Evolutionary conservation across 768 basidiomycete genomes (phyloP), one percentile per base, ranked within the genome.

Genomic region (Phaffia tasmanica): DNA sequence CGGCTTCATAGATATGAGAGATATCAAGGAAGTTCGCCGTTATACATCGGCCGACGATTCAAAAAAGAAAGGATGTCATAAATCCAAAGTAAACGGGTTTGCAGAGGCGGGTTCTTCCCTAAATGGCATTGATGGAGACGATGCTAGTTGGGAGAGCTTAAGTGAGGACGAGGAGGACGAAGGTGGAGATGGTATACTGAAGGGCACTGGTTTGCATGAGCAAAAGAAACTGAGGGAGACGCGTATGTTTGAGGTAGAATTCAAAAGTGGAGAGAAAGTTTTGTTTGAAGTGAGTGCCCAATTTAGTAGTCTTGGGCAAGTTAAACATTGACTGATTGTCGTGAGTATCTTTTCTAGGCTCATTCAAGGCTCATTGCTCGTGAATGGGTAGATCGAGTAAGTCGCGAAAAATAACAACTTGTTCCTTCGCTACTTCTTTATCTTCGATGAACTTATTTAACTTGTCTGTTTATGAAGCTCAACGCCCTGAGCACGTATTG

Each of bases 351-450:
- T 29, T 55, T 27, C 57, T 59, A 67, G 63, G 92, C 88, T 80
- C 84, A 48, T 79, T 86, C 78, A 84, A 78, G 82, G 63, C 78
- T 74, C 42, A 80, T 85, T 55, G 87, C 88, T 0, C 73, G 85
- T 59, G 91, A 97, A 73, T 97, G 93, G 94, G 84, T 95, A 58
- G 81, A 83, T 59, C 81, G 85, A 50, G 81, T 97, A 4, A 82
- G 83, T 21, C 35, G 11, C 11, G 11, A 42, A 11, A 42, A 11
- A 42, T 23, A 23, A 27, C 19, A 29, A 11, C 56, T n/a, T 27
- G 6, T 57, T 27, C 23, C 46, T 19, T 59, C 8, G 1, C 25
- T 14, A 29, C 82, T 82, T 30, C 80, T 42, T 42, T 42, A 4
- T 42, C 11, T 42, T 42, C 35, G 93, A 46, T 76, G 85, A 50